Evolutionary conservation across 2,329 filamentous ascomycete species (phyloP), one percentile per base, ranked within the genome.

Genomic region (Cladophialophora carrionii): DNA sequence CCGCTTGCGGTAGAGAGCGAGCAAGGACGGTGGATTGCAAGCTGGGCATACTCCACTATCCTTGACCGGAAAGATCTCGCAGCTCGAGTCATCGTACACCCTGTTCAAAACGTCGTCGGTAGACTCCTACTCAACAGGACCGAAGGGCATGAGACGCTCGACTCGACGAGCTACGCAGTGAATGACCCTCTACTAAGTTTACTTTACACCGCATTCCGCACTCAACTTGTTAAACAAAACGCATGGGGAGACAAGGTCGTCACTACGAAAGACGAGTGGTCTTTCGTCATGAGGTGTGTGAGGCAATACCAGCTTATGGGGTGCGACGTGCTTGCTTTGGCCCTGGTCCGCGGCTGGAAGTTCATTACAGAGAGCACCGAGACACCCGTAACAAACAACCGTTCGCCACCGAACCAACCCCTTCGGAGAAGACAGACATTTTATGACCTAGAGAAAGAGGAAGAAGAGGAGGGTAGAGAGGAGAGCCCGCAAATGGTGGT

Each of bases 31-130:
- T 99, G 95, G 94, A 85, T 96, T 64, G 91, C 93, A 10, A 95
- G 90, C 0, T 99, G 95, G 95, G 91, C 91, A 2, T 96, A 96
- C 74, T 96, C 92, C 89, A 91, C 96, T 84, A 29, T 60, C 7
- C 83, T 98, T 4, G 87, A 87, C 43, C 85, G 90, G 68, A 87
- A 88, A 66, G 90, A 96, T 70, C 90, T 92, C 82, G 90, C 94
- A 5, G 92, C 97, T 6, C 87, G 91, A 59, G 87, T 90, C 6
- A 81, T 99, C 3, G 89, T 96, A 71, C 89, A 89, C 1, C 92
- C 93, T 0, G 85, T 96, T 0, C 88, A 90, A 68, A 87, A 86
- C 0, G 83, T 96, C 1, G 79, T 95, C 8, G 86, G 88, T 10
- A 63, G 31, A 69, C 72, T 48, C 70, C 75, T 48, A 70, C 46